phyloP scores from a whole-genome alignment of 495 filamentous ascomycete genomes.

The Cercophora newfieldiana region DNA sequence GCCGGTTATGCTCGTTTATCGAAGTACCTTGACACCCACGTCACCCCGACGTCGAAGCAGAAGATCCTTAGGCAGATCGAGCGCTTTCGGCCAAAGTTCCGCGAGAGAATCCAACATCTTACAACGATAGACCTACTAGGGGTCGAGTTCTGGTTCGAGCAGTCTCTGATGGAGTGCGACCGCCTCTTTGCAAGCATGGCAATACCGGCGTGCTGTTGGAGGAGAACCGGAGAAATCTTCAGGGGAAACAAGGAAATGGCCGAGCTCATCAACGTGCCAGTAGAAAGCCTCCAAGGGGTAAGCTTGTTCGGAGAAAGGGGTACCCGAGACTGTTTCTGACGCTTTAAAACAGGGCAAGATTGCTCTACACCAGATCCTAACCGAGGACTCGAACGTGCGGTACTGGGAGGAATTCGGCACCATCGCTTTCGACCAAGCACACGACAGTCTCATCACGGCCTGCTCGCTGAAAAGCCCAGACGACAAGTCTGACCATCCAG shows the following conservation, averaged over 20 bases:
- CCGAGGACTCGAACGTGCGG: slow-evolving; percentile 88
- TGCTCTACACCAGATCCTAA: slow-evolving; percentile 91
- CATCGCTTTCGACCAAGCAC: slow-evolving; percentile 95
- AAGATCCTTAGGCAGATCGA: slow-evolving; percentile 89
- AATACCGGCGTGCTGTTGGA: slow-evolving; percentile 96
- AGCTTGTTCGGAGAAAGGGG: slow-evolving; percentile 33
- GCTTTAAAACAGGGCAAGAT: slow-evolving; percentile 73
- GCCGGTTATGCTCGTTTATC: slow-evolving; percentile 90
- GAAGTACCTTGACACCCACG: slow-evolving; percentile 85
- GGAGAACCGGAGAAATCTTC: slow-evolving; percentile 95
- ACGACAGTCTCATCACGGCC: slow-evolving; percentile 94
- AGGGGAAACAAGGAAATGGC: slow-evolving; percentile 99
- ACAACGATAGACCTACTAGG: slow-evolving; percentile 90
- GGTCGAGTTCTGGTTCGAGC: slow-evolving; percentile 99
- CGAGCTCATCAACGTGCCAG: slow-evolving; percentile 88
- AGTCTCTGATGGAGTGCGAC: slow-evolving; percentile 92
- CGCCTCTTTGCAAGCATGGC: slow-evolving; percentile 99
- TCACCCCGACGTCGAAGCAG: slow-evolving; percentile 73
- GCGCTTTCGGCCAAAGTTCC: slow-evolving; percentile 91
- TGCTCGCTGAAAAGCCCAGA: slow-evolving; percentile 89
- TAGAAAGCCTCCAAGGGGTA: slow-evolving; percentile 89
- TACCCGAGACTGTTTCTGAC: slow-evolving; percentile 10
- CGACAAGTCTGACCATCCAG: slow-evolving; percentile 65
- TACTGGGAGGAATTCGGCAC: slow-evolving; percentile 99
- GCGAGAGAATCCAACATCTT: slow-evolving; percentile 86